These are phyloP conservation scores for Beauveria sp. DNA, from an alignment of 2,329 filamentous ascomycete species.

Conservation along the genomic window DNA sequence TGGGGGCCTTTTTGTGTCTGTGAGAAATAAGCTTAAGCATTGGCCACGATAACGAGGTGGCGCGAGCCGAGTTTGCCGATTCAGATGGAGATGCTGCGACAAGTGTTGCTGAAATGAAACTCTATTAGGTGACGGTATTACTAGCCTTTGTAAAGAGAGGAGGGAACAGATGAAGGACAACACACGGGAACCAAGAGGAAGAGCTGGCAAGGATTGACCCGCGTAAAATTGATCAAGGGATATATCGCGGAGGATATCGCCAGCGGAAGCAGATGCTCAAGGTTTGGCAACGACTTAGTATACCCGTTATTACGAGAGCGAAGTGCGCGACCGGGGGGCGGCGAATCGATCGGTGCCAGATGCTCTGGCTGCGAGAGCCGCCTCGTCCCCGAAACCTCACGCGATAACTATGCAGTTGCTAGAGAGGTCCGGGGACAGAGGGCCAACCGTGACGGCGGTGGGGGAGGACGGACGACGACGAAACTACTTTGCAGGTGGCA, in stretches of 20 bases:
- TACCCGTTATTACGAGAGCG: not conserved
- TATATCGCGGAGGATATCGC: not conserved
- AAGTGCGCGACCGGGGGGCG: not conserved
- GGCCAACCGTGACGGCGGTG: not conserved
- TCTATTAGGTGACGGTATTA: not conserved
- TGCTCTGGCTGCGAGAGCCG: not conserved
- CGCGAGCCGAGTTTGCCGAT: constrained; percentile 5
- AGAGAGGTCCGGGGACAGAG: not conserved
- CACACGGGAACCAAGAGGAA: not conserved
- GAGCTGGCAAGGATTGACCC: not conserved
- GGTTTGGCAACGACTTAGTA: too few relatives aligned
- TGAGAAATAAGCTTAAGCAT: constrained; percentile 11
- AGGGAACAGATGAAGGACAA: too few relatives aligned
- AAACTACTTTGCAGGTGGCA: not conserved
- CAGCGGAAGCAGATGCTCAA: too few relatives aligned
- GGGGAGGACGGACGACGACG: not conserved
- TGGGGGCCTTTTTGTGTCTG: not conserved
- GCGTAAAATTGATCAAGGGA: not conserved
- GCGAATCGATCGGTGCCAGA: not conserved
- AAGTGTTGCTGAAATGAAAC: not conserved
- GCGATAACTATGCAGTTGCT: not conserved
- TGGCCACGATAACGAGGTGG: not conserved
- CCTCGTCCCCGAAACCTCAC: not conserved
- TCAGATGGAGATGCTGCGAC: not conserved
- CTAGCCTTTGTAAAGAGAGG: not conserved